These are phyloP conservation scores for Chlorella variabilis DNA, from an alignment of 163 green algal species.

Conservation along the genomic window DNA sequence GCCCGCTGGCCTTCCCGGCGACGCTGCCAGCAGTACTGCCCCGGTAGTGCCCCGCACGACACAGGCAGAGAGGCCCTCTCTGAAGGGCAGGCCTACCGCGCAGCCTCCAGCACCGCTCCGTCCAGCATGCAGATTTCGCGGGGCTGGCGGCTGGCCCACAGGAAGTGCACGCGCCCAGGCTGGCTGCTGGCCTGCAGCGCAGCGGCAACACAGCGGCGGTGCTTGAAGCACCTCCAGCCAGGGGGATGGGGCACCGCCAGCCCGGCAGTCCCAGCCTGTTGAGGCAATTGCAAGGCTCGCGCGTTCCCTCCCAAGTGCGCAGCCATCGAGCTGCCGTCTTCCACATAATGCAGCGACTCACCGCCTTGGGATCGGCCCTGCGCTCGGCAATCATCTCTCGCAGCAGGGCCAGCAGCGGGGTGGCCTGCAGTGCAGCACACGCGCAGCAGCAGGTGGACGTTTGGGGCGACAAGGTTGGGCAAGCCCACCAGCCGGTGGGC, in stretches of 20 bases:
- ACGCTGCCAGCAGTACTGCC: no score
- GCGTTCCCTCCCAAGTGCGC: no score
- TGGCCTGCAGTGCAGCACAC: slow-evolving; percentile 26
- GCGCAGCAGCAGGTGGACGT: no score
- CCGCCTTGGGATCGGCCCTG: neutral
- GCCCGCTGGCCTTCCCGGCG: no score
- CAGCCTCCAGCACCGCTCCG: neutral
- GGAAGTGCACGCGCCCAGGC: slow-evolving; percentile 9
- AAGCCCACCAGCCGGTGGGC: no score
- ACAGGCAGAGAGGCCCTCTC: neutral
- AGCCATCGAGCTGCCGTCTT: neutral
- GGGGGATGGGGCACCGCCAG: no score
- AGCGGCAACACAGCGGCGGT: neutral
- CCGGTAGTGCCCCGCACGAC: neutral
- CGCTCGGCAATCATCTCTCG: slow-evolving; percentile 21
- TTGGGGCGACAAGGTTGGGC: no score
- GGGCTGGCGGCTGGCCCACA: slow-evolving; percentile 32
- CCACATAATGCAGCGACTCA: slow-evolving; percentile 1
- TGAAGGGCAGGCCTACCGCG: neutral
- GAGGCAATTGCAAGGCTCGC: no score
- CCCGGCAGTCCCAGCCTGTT: no score
- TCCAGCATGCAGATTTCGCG: slow-evolving; percentile 39
- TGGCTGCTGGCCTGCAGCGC: neutral
- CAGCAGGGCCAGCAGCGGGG: slow-evolving; percentile 52
- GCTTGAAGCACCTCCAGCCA: neutral